Base-by-base conservation (phyloP, 176 grass and related monocot genomes). In the Pontederia paniculata region DNA sequence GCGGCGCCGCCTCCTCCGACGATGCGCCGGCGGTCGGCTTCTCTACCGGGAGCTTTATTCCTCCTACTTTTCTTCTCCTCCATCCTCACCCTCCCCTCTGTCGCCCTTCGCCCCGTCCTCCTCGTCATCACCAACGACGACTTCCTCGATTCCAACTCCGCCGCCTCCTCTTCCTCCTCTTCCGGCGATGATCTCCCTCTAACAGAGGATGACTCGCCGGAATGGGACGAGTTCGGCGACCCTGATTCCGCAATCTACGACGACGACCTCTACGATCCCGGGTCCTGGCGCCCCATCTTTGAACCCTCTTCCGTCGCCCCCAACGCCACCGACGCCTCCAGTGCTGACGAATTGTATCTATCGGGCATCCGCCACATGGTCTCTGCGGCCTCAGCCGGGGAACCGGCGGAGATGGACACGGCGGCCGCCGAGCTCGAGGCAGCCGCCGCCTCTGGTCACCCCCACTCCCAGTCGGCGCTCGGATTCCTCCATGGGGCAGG, bases 201-300 rank as follows among this genome's bases (percentile, higher is more conserved):
- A 22, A 21, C 47, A 5, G 10, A 21, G 16, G 68, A 50, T 60
- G 12, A 75, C 17, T 53, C 44, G 48, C 74, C 68, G 21, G 90
- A 88, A 15, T 98, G 93, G 93, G 93, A 98, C 73, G 93, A 96
- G 52, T 86, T 96, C 63, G 63, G 79, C 6, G 80, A 83, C 56
- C 72, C 78, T 20, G 76, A 76, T 46, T 59, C 77, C 52, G 18
- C 70, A 48, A 14, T 58, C 3, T 77, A 69, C 41, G 78, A 67
- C 21, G 70, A 68, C 50, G 74, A 67, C 43, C 71, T 65, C 41
- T 77, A 58, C 83, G 62, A 86, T 72, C 45, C 14, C 10, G 78
- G 73, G 9, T 86, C 83, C 0, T 98, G 93, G 83, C 72, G 66
- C 1, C 78, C 93, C 50, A 31, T 90, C 62, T 80, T 98, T 31